Evolutionary conservation across 1,284 basidiomycete genomes (phyloP).

Genomic region (Cutaneotrichosporon cutaneum): DNA sequence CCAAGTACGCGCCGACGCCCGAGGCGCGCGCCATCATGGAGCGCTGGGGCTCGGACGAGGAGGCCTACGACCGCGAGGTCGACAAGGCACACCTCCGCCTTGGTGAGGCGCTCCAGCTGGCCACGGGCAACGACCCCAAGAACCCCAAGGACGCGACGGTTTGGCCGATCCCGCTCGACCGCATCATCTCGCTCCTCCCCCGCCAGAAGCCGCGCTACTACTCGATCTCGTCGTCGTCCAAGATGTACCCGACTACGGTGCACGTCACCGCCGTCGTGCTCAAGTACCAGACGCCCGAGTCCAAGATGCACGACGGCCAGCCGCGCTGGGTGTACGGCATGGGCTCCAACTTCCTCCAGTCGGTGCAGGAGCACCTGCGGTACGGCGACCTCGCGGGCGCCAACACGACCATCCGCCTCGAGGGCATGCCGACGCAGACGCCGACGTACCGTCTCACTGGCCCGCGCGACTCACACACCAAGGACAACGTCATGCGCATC

Average conservation of each 20-base stretch:
- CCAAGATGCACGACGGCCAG: slow-evolving; percentile 56
- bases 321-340: slow-evolving; percentile 71
- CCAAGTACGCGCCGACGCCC: slow-evolving; percentile 81
- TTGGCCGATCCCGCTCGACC: slow-evolving; percentile 93
- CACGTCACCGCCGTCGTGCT: slow-evolving; percentile 94
- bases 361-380: slow-evolving; percentile 70
- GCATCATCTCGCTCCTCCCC: slow-evolving; percentile 86
- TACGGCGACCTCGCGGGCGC: slow-evolving; percentile 9
- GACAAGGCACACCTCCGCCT: slow-evolving; percentile 80
- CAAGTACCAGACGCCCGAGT: slow-evolving; percentile 73
- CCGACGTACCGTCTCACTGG: slow-evolving; percentile 85
- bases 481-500: slow-evolving; percentile 68
- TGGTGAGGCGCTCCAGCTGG: slow-evolving; percentile 81
- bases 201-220: slow-evolving; percentile 97
- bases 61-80: slow-evolving; percentile 73
- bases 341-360: slow-evolving; percentile 86
- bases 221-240: slow-evolving; percentile 96
- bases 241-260: slow-evolving; percentile 79
- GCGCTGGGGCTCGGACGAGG: slow-evolving; percentile 80
- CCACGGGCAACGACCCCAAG: slow-evolving; percentile 68
- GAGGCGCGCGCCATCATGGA: slow-evolving; percentile 72
- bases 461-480: slow-evolving; percentile 74
- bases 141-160: slow-evolving; percentile 61
- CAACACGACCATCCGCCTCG: slow-evolving; percentile 11
- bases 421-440: slow-evolving; percentile 12